These are phyloP conservation scores for Spathaspora girioi DNA, from an alignment of 805 yeast species.

Conservation along the genomic window DNA sequence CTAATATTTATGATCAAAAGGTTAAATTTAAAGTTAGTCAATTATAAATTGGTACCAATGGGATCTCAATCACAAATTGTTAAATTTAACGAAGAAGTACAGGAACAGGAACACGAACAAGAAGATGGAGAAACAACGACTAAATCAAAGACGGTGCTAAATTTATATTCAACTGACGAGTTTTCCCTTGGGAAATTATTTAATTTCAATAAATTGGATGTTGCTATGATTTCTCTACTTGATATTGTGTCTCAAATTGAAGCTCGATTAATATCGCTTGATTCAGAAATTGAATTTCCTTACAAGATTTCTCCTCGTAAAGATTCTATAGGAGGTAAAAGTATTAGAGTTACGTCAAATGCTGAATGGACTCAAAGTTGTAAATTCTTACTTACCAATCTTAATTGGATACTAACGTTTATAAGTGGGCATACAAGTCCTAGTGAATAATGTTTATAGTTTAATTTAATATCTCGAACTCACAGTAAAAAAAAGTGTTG, in stretches of 20 bases:
- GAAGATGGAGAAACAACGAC: constrained; percentile 1
- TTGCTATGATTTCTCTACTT: constrained; percentile 74
- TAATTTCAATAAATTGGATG: constrained; percentile 74
- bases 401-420: constrained; percentile 80
- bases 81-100: constrained; percentile 31
- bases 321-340: constrained; percentile 73
- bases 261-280: constrained; percentile 38
- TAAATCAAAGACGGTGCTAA: constrained; percentile 40
- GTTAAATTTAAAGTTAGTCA: constrained; percentile 50
- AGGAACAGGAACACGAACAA: too few species aligned
- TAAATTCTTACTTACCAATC: constrained; percentile 69
- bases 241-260: constrained; percentile 58
- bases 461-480: too few species aligned
- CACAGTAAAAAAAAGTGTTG: not conserved
- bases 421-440: constrained; percentile 41
- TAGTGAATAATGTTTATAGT: not conserved
- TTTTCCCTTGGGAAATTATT: constrained; percentile 67
- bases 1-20: constrained; percentile 60
- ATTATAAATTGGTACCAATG: constrained; percentile 71
- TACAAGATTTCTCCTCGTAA: constrained; percentile 54
- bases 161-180: constrained; percentile 67
- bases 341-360: constrained; percentile 68
- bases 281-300: constrained; percentile 63
- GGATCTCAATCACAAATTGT: constrained; percentile 82
- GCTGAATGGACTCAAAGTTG: constrained; percentile 91